Conservation (phyloP, 768 basidiomycete genomes). For the Mycena rosella region DNA sequence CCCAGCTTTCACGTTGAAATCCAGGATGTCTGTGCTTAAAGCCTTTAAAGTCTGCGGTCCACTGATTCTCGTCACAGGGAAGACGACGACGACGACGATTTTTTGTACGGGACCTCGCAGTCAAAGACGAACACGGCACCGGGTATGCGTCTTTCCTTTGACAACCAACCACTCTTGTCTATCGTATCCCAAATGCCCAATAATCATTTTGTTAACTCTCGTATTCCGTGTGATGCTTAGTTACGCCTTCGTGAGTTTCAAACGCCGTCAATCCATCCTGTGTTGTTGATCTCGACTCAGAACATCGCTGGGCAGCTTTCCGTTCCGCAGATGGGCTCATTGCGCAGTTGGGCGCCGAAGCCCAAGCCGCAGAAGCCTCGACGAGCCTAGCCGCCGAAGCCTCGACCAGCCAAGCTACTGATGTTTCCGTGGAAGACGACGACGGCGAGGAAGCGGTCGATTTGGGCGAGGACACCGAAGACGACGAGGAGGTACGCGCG, state of each 20-base stretch:
- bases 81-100: slow-evolving; percentile 83
- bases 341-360: slow-evolving; percentile 63
- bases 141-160: slow-evolving; percentile 33
- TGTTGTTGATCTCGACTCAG: slow-evolving; percentile 17
- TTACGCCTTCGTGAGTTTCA: slow-evolving; percentile 36
- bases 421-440: slow-evolving; percentile 50
- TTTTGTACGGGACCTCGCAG: slow-evolving; percentile 69
- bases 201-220: slow-evolving; percentile 40
- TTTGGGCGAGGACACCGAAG: slow-evolving; percentile 61
- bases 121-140: slow-evolving; percentile 47
- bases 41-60: background rate
- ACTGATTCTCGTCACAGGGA: slow-evolving; percentile 54
- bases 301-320: slow-evolving; percentile 55
- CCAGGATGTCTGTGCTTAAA: slow-evolving; percentile 29
- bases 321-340: slow-evolving; percentile 63
- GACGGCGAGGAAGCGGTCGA: slow-evolving; percentile 55
- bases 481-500: slow-evolving; percentile 60
- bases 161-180: slow-evolving; percentile 31
- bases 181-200: slow-evolving; percentile 40
- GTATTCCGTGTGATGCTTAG: slow-evolving; percentile 39
- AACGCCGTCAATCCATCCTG: slow-evolving; percentile 15
- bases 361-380: slow-evolving; percentile 37
- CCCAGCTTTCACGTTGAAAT: background rate
- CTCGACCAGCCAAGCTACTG: slow-evolving; percentile 34
- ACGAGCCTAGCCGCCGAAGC: slow-evolving; percentile 40